Evolutionary conservation across 306 rosid genomes (phyloP).

Genomic region (Fagus sylvatica): DNA sequence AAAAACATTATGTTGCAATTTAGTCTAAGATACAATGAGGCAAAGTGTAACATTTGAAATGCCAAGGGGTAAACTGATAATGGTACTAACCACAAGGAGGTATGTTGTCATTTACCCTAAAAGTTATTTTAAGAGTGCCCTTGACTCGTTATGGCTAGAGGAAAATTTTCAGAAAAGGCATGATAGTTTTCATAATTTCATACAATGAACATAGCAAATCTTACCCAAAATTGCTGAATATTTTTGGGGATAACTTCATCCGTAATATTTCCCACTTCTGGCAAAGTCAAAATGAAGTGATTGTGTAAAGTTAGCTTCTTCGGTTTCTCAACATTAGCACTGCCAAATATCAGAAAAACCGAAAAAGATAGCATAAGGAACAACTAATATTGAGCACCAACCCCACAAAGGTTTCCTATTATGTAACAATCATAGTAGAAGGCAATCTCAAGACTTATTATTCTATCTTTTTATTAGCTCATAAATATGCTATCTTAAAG

Average conservation of each 20-base stretch:
- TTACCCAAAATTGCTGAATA: conserved; percentile 93
- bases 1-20: no score
- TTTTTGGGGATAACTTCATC: conserved; percentile 82
- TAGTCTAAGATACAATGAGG: no score
- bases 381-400: background rate
- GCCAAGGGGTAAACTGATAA: no score
- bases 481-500: no score
- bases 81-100: no score
- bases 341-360: conserved; percentile 36
- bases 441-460: background rate
- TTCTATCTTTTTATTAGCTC: conserved; percentile 3
- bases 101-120: no score
- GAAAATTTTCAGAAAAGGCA: background rate
- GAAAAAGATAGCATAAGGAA: conserved; percentile 19
- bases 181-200: background rate
- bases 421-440: background rate
- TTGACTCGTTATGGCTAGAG: background rate
- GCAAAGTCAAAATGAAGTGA: conserved; percentile 81
- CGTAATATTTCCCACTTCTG: conserved; percentile 75
- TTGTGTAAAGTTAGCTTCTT: conserved; percentile 91
- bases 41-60: no score
- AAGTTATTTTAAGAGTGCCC: background rate
- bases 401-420: conserved; percentile 6
- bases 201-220: conserved; percentile 5
- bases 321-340: conserved; percentile 87